Percentiles rank a stretch among this genome's conserved stretches.
phyloP scores from a whole-genome alignment of 768 basidiomycete genomes.

The Phlegmacium glaucopus region DNA sequence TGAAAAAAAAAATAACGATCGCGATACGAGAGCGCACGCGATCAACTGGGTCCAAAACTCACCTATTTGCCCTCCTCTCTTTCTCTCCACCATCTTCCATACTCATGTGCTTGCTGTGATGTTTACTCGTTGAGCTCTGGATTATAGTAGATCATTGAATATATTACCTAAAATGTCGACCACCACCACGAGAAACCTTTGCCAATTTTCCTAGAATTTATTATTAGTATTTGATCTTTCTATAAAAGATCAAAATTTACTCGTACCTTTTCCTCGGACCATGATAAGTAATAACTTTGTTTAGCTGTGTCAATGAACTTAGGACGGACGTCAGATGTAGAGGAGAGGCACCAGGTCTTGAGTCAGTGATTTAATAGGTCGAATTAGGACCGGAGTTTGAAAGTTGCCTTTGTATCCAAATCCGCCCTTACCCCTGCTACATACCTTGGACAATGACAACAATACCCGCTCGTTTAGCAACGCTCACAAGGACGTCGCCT shows the following conservation, averaged over 20 bases:
- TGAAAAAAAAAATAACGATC: neutral
- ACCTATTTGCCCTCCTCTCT: slow-evolving; percentile 45
- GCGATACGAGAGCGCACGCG: slow-evolving; percentile 6
- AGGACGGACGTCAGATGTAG: slow-evolving; percentile 1
- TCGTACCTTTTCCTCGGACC: slow-evolving; percentile 50
- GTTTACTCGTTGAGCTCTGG: too few species aligned
- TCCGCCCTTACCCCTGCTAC: slow-evolving; percentile 14
- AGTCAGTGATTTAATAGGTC: slow-evolving; percentile 8
- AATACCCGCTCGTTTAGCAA: slow-evolving; percentile 87
- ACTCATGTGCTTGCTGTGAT: slow-evolving; percentile 53
- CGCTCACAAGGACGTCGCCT: slow-evolving; percentile 56
- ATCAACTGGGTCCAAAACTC: slow-evolving; percentile 16
- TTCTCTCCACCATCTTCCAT: slow-evolving; percentile 39
- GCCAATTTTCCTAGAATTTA: slow-evolving; percentile 67
- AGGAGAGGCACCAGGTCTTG: slow-evolving; percentile 7
- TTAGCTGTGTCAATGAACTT: slow-evolving; percentile 2
- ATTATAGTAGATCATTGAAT: too few species aligned
- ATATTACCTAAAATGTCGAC: slow-evolving; percentile 73
- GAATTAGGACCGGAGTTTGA: slow-evolving; percentile 24
- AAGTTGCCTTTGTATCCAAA: slow-evolving; percentile 10
- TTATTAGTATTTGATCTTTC: neutral
- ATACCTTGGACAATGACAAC: slow-evolving; percentile 51
- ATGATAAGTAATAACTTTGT: slow-evolving; percentile 24
- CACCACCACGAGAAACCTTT: slow-evolving; percentile 77
- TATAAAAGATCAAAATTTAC: neutral